Percentiles rank a stretch among this genome's conserved stretches.
These are phyloP conservation scores for Kwoniella europaea DNA, from an alignment of 768 basidiomycete genomes.

Conservation along the genomic window DNA sequence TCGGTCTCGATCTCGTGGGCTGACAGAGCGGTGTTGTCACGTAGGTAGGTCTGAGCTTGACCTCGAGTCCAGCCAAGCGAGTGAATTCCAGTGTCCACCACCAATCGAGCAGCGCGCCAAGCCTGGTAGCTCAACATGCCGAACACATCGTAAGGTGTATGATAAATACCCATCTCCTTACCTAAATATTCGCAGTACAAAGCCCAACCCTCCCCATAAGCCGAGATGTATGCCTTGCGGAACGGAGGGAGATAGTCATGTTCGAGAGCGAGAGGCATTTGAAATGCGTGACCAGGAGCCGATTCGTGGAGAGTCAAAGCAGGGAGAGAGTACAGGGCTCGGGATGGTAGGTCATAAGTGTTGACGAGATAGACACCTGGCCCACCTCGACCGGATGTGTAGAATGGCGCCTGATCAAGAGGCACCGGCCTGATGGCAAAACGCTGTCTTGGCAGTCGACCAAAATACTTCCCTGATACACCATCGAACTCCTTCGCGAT, in stretches of 20 bases:
- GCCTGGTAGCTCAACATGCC: slow-evolving; percentile 29
- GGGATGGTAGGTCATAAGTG: slow-evolving; percentile 26
- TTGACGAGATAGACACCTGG: slow-evolving; percentile 30
- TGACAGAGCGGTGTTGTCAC: slow-evolving; percentile 21
- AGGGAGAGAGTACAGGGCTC: slow-evolving; percentile 22
- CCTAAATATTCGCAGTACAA: slow-evolving; percentile 24
- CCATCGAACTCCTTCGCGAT: slow-evolving; percentile 29
- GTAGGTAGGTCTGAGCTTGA: slow-evolving; percentile 15
- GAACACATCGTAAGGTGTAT: slow-evolving; percentile 19
- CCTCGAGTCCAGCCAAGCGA: slow-evolving; percentile 18
- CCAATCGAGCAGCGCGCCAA: slow-evolving; percentile 24
- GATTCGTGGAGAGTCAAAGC: slow-evolving; percentile 26
- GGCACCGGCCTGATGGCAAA: slow-evolving; percentile 28
- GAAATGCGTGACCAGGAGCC: slow-evolving; percentile 22
- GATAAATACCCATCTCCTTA: slow-evolving; percentile 23
- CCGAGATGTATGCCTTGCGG: slow-evolving; percentile 19
- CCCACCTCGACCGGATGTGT: slow-evolving; percentile 27
- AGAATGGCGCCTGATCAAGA: slow-evolving; percentile 21
- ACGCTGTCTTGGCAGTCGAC: slow-evolving; percentile 21
- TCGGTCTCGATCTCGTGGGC: slow-evolving; percentile 23
- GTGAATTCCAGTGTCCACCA: slow-evolving; percentile 22
- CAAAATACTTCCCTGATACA: slow-evolving; percentile 25
- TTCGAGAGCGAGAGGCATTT: slow-evolving; percentile 16
- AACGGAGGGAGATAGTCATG: slow-evolving; percentile 12
- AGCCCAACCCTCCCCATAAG: slow-evolving; percentile 25